A percentile compares a stretch with the other conserved stretches of the same genome.
Evolutionary conservation across 2,329 filamentous ascomycete species (phyloP).

Genomic region (Xylaria sp.): DNA sequence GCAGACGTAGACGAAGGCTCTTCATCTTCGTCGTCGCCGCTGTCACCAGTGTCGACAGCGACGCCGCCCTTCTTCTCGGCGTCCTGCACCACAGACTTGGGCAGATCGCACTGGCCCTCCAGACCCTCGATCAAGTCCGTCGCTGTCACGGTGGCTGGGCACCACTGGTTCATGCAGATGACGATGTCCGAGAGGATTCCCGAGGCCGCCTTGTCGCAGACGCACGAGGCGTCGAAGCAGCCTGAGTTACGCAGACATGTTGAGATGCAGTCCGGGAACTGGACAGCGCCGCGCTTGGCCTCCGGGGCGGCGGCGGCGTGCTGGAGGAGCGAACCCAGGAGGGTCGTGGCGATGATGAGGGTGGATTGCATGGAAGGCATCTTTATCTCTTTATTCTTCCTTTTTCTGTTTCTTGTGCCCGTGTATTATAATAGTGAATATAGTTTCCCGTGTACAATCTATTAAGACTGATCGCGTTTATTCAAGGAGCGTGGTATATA

Average conservation of each 20-base stretch:
- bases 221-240: slow-evolving; percentile 51
- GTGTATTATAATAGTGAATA: slow-evolving; percentile 15
- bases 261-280: slow-evolving; percentile 51
- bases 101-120: slow-evolving; percentile 49
- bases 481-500: slow-evolving; percentile 23
- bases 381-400: slow-evolving; percentile 18
- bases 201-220: slow-evolving; percentile 51
- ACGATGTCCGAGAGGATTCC: slow-evolving; percentile 53
- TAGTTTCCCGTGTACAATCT: neutral
- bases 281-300: slow-evolving; percentile 32
- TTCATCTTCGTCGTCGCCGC: neutral
- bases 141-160: slow-evolving; percentile 50
- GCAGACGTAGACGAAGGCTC: slow-evolving; percentile 16
- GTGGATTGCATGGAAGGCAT: slow-evolving; percentile 45
- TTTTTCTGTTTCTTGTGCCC: neutral
- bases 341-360: slow-evolving; percentile 40
- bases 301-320: slow-evolving; percentile 39
- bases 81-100: slow-evolving; percentile 49
- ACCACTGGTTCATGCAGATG: slow-evolving; percentile 54
- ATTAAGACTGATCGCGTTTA: neutral
- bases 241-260: slow-evolving; percentile 52
- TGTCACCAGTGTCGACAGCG: slow-evolving; percentile 1
- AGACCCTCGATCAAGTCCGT: slow-evolving; percentile 50
- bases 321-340: slow-evolving; percentile 44
- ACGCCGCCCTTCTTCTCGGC: slow-evolving; percentile 47